Base-by-base conservation (phyloP, 2,329 filamentous ascomycete species). In the Aspergillus texensis region DNA sequence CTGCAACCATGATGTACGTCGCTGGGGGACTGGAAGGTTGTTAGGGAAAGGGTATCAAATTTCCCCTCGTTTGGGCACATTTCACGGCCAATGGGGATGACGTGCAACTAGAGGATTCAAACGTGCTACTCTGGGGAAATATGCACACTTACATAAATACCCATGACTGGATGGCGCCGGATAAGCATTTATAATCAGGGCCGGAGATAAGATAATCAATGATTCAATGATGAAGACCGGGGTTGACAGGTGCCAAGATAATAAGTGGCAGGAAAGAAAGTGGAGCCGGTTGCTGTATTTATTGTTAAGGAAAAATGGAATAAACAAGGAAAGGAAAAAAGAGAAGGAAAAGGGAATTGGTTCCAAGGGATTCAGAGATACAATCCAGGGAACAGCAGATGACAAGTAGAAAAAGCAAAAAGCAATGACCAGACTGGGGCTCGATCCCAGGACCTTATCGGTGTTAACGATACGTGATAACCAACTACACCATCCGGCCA, bases 401-500 rank as follows among this genome's bases (percentile, higher is more conserved):
- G 10, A 32, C 9, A 32, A 32, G 32, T 26, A 39, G 9, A 26
- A 36, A 55, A 26, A 39, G 11, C 3, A 55, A 55, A 55, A 55
- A 55, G 5, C 4, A n/a, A 55, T 55, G 52, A 55, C 52, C 52
- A 55, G 52, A 55, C 52, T 55, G 52, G 52, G 52, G 52, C 52
- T 55, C 52, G 52, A 55, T 55, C 52, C 52, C 52, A 55, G 52
- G 52, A 55, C 52, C 52, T 55, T 19, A 57, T 58, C 30, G 19
- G 30, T 30, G n/a, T 50, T 36, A 48, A 41, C 28, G n/a, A 61
- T 57, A 41, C 21, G 24, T 28, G 16, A 36, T 46, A 74, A 55
- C 70, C 72, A 72, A 72, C 71, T 74, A 74, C 72, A 71, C 70
- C 68, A 74, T 72, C 71, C 72, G 66, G 70, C 71, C 69, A 66